phyloP scores from a whole-genome alignment of 2,329 filamentous ascomycete genomes.

The Aureobasidium sp. region DNA sequence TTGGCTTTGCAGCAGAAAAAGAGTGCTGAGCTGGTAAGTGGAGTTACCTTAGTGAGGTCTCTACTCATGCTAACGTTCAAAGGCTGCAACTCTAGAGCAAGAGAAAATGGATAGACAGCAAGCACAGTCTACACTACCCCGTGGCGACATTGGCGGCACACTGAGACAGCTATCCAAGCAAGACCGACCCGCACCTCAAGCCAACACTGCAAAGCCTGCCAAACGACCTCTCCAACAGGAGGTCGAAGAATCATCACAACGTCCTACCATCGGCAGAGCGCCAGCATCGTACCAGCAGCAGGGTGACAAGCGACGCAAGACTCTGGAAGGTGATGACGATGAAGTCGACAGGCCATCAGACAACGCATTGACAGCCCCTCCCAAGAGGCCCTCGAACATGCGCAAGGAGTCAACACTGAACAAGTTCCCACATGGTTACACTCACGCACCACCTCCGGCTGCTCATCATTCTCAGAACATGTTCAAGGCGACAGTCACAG shows the following conservation, averaged over 20 bases:
- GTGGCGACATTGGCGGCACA: conserved; percentile 41
- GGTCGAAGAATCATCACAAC: conserved; percentile 46
- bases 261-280: conserved; percentile 50
- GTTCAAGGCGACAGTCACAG: conserved; percentile 58
- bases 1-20: conserved; percentile 31
- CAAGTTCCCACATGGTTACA: conserved; percentile 57
- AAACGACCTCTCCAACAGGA: conserved; percentile 69
- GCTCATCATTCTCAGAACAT: conserved; percentile 39
- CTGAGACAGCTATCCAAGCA: conserved; percentile 52
- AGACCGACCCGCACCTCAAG: conserved; percentile 49
- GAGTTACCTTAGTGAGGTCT: not conserved
- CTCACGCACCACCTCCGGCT: conserved; percentile 47
- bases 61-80: not conserved
- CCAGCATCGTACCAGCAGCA: conserved; percentile 46
- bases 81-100: conserved; percentile 26
- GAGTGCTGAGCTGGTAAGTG: conserved; percentile 8
- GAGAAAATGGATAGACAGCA: conserved; percentile 20
- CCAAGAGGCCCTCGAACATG: conserved; percentile 70
- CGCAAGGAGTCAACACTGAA: conserved; percentile 53
- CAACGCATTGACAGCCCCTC: conserved; percentile 67
- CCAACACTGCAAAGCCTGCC: conserved; percentile 60
- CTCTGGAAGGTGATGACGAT: conserved; percentile 57
- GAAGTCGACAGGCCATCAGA: conserved; percentile 49
- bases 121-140: conserved; percentile 24
- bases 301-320: conserved; percentile 73